Conservation (phyloP, 352 stramenopile genomes). For the Phytophthora megakarya region DNA sequence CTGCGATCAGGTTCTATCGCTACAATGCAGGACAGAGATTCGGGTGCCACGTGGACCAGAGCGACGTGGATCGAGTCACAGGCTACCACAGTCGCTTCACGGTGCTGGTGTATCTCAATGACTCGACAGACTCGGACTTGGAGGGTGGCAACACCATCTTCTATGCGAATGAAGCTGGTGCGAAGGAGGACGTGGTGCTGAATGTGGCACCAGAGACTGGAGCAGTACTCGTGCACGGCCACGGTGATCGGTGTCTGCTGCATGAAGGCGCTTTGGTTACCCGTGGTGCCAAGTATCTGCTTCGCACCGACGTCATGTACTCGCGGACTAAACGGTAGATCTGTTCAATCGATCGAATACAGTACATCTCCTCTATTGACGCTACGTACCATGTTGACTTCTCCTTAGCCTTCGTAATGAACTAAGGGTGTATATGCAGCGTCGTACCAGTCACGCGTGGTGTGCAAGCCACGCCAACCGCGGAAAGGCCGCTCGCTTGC, state of each 20-base stretch:
- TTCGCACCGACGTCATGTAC: slow-evolving; percentile 88
- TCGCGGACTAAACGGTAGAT: slow-evolving; percentile 32
- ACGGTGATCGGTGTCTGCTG: slow-evolving; percentile 75
- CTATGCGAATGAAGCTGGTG: slow-evolving; percentile 58
- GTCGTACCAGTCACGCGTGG: slow-evolving; percentile 88
- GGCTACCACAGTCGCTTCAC: slow-evolving; percentile 80
- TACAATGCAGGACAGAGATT: slow-evolving; percentile 75
- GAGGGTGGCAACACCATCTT: slow-evolving; percentile 71
- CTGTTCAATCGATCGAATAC: slow-evolving; percentile 6
- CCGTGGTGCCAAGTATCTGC: slow-evolving; percentile 68
- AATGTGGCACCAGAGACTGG: slow-evolving; percentile 67
- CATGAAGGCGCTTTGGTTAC: slow-evolving; percentile 76
- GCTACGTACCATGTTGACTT: not conserved
- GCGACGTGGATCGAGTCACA: slow-evolving; percentile 75
- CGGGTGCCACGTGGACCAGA: slow-evolving; percentile 86
- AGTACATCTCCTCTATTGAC: slow-evolving; percentile 24
- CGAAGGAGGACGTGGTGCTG: slow-evolving; percentile 54
- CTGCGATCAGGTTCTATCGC: slow-evolving; percentile 77
- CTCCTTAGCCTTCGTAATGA: slow-evolving; percentile 61
- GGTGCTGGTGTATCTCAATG: slow-evolving; percentile 84
- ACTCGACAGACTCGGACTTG: slow-evolving; percentile 74
- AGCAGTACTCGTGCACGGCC: slow-evolving; percentile 72
- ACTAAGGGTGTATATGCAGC: slow-evolving; percentile 81
- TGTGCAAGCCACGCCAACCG: slow-evolving; percentile 81
- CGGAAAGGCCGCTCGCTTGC: slow-evolving; percentile 63